Evolutionary conservation across 805 yeast species (phyloP).

Genomic region (Komagataella mondaviorum): DNA sequence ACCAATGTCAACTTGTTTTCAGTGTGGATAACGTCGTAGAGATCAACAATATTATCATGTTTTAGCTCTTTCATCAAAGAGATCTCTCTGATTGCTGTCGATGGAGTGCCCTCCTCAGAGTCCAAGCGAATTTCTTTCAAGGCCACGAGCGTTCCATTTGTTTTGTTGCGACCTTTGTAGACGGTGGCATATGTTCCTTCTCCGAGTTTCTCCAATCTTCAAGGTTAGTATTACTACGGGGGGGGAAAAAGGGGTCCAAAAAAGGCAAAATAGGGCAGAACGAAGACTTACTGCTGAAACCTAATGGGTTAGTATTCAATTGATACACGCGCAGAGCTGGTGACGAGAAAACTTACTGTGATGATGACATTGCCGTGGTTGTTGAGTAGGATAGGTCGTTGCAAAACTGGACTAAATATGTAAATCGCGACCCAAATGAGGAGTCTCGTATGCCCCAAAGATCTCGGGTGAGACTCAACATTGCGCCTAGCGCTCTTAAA

Average conservation of each 20-base stretch:
- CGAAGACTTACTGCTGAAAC: conserved; percentile 18
- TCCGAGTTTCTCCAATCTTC: conserved; percentile 66
- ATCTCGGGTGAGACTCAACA: no score
- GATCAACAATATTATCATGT: conserved; percentile 83
- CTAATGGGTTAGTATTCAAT: conserved; percentile 2
- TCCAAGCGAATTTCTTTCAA: conserved; percentile 89
- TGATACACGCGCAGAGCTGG: background rate
- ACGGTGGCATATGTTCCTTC: conserved; percentile 99
- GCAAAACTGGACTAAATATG: background rate
- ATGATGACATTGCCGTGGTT: conserved; percentile 19
- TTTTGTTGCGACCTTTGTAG: conserved; percentile 80
- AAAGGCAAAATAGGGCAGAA: conserved; percentile 1
- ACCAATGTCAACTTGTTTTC: conserved; percentile 92
- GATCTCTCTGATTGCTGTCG: conserved; percentile 94
- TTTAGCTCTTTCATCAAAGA: conserved; percentile 90
- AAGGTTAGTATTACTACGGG: conserved; percentile 1
- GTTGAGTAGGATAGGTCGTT: background rate
- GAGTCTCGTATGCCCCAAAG: no score
- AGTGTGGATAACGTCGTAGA: conserved; percentile 92
- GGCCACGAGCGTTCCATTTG: conserved; percentile 84
- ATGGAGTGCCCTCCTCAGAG: conserved; percentile 96
- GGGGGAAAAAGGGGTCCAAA: conserved; percentile 6
- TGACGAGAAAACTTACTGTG: conserved; percentile 15
- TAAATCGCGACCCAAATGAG: background rate
- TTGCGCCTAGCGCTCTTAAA: no score